phyloP scores from a whole-genome alignment of 106 monocot species.

The Alisma plantagoaquatica region DNA sequence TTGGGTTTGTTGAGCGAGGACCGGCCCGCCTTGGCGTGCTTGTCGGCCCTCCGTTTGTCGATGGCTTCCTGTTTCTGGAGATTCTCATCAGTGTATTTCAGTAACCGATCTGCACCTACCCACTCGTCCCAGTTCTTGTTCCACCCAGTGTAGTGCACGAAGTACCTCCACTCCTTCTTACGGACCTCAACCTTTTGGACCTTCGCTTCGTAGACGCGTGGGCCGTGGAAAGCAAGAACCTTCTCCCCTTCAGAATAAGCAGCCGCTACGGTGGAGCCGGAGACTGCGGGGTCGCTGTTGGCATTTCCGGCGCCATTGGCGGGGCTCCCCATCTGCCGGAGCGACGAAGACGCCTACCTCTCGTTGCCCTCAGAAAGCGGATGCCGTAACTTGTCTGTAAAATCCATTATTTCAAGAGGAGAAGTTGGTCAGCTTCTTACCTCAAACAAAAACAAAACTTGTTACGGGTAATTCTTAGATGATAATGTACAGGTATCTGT shows the following conservation, averaged over 20 bases:
- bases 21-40: constrained; percentile 51
- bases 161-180: constrained; percentile 74
- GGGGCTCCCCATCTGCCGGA: constrained; percentile 57
- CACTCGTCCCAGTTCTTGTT: constrained; percentile 94
- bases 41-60: constrained; percentile 47
- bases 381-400: too few relatives aligned
- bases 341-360: too few relatives aligned
- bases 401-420: too few relatives aligned
- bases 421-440: too few relatives aligned
- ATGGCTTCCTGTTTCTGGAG: constrained; percentile 51
- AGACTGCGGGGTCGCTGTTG: constrained; percentile 10
- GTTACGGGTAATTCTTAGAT: too few relatives aligned
- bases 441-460: too few relatives aligned
- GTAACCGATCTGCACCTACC: constrained; percentile 61
- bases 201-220: constrained; percentile 93
- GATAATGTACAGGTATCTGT: too few relatives aligned
- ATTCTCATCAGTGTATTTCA: constrained; percentile 74
- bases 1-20: constrained; percentile 70
- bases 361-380: too few relatives aligned
- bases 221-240: constrained; percentile 93
- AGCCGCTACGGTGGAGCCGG: constrained; percentile 10
- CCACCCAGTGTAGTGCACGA: constrained; percentile 92
- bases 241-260: constrained; percentile 75
- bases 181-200: constrained; percentile 77
- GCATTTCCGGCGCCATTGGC: constrained; percentile 21